Conservation (phyloP, 2,329 filamentous ascomycete genomes). For the Coniella vitis region DNA sequence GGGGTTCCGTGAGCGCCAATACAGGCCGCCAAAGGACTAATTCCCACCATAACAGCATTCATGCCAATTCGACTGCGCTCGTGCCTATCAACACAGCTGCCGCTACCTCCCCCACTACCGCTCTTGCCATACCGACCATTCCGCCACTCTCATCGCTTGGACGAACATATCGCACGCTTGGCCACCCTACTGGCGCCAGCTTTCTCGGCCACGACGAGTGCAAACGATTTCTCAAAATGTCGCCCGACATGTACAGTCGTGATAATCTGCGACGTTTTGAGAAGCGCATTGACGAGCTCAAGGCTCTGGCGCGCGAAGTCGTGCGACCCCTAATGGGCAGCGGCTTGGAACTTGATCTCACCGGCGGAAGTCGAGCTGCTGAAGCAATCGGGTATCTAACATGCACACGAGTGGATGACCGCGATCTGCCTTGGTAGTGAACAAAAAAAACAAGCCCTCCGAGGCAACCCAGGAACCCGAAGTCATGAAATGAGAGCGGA, state of each 20-base stretch:
- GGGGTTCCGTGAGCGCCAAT: constrained; percentile 8
- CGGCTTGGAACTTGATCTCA: constrained; percentile 72
- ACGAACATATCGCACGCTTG: constrained; percentile 71
- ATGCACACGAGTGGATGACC: constrained; percentile 40
- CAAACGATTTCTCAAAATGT: constrained; percentile 81
- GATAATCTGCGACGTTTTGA: constrained; percentile 86
- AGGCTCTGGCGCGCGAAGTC: constrained; percentile 71
- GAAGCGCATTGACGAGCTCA: constrained; percentile 80
- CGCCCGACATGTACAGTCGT: constrained; percentile 73
- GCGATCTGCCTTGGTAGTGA: constrained; percentile 42
- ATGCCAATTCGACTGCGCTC: constrained; percentile 5
- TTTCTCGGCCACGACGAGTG: constrained; percentile 83
- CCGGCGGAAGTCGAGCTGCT: constrained; percentile 34
- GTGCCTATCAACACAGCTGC: neutral
- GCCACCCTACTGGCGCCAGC: constrained; percentile 47
- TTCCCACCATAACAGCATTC: constrained; percentile 20
- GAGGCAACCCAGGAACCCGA: no score
- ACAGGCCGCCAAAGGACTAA: constrained; percentile 11
- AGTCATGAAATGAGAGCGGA: no score
- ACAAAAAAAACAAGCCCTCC: no score
- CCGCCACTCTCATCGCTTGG: constrained; percentile 56
- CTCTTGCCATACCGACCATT: constrained; percentile 17
- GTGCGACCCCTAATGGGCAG: constrained; percentile 83
- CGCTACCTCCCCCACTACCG: neutral
- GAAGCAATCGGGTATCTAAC: constrained; percentile 44